A percentile compares a stretch with the other conserved stretches of the same genome.
These are phyloP conservation scores for Populus simonii DNA, from an alignment of 345 rosid species.

Conservation along the genomic window DNA sequence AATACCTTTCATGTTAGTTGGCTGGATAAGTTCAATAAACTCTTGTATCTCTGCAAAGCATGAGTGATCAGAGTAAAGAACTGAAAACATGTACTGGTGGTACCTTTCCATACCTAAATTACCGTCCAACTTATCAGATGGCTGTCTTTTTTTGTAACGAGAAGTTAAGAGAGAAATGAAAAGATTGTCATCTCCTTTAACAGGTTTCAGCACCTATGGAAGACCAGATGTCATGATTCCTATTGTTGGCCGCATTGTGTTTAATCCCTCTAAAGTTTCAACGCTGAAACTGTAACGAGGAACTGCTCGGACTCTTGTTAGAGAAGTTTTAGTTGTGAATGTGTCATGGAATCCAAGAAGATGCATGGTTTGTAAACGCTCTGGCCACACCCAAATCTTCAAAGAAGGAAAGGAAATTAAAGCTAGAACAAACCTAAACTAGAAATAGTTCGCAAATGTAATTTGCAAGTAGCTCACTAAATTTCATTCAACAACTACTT, in stretches of 20 bases:
- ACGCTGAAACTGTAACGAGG: constrained; percentile 74
- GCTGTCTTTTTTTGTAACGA: constrained; percentile 24
- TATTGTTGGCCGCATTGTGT: constrained; percentile 55
- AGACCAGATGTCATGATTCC: constrained; percentile 91
- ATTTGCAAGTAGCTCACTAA: background rate
- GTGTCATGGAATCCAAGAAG: constrained; percentile 58
- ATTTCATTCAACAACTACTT: background rate
- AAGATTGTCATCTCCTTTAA: constrained; percentile 39
- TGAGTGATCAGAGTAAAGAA: constrained; percentile 72
- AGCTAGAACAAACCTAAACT: background rate
- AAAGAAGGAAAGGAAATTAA: constrained; percentile 15
- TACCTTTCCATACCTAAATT: constrained; percentile 34
- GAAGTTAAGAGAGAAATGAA: constrained; percentile 39
- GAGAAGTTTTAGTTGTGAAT: constrained; percentile 69
- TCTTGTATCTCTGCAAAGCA: constrained; percentile 67
- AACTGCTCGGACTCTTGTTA: constrained; percentile 78
- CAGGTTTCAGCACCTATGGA: constrained; percentile 55
- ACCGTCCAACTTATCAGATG: constrained; percentile 15
- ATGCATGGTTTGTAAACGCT: constrained; percentile 80
- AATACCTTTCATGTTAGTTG: constrained; percentile 60
- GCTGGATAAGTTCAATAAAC: constrained; percentile 61
- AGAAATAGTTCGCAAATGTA: background rate
- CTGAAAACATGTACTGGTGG: constrained; percentile 53
- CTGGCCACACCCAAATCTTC: constrained; percentile 95
- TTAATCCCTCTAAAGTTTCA: constrained; percentile 60